phyloP scores from a whole-genome alignment of 306 rosid genomes.

The Erythrophleum fordii region DNA sequence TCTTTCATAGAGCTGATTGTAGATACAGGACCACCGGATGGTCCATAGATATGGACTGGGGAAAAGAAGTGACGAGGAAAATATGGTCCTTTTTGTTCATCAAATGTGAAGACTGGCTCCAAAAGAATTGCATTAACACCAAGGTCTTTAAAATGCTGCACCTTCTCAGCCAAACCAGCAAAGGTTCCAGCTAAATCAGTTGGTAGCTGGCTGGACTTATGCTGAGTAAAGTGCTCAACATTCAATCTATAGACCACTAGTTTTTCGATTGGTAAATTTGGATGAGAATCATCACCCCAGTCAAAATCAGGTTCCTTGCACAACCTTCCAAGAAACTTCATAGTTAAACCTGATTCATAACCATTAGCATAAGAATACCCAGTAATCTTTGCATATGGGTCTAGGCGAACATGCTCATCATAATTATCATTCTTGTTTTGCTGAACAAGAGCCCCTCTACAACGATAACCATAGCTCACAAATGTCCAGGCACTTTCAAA shows the following conservation, averaged over 20 bases:
- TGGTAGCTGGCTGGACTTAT: slow-evolving; percentile 68
- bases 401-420: slow-evolving; percentile 55
- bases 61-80: slow-evolving; percentile 88
- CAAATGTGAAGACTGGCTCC: slow-evolving; percentile 81
- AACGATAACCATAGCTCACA: slow-evolving; percentile 79
- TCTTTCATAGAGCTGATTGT: slow-evolving; percentile 72
- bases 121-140: slow-evolving; percentile 81
- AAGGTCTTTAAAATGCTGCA: slow-evolving; percentile 74
- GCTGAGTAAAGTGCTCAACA: slow-evolving; percentile 64
- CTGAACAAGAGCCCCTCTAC: slow-evolving; percentile 45
- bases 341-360: slow-evolving; percentile 33
- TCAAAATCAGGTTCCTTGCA: slow-evolving; percentile 72
- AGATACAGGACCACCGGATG: slow-evolving; percentile 66
- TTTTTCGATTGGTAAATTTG: slow-evolving; percentile 62
- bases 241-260: slow-evolving; percentile 76
- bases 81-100: slow-evolving; percentile 79
- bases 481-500: slow-evolving; percentile 59
- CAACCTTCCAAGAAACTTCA: slow-evolving; percentile 64
- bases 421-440: slow-evolving; percentile 34
- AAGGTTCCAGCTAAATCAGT: slow-evolving; percentile 78
- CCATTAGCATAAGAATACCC: slow-evolving; percentile 48
- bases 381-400: slow-evolving; percentile 83
- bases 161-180: slow-evolving; percentile 73
- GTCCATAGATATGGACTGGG: slow-evolving; percentile 62
- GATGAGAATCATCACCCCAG: slow-evolving; percentile 66